Evolutionary conservation across 2,329 filamentous ascomycete genomes (phyloP).

Genomic region (Colletotrichum chlorophyti): DNA sequence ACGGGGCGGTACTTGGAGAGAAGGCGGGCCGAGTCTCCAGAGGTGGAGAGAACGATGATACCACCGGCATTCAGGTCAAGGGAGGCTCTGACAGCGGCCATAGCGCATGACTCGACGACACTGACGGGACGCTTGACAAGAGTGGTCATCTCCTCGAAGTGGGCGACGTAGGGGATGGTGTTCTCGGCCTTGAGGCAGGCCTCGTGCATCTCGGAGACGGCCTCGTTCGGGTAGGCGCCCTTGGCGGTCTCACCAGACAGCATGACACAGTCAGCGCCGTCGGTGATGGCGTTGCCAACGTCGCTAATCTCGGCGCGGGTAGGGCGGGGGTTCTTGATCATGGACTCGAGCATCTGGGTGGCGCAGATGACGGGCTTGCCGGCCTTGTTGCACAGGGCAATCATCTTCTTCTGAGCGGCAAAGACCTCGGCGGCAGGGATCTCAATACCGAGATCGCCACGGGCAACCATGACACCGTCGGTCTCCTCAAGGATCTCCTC

Average conservation of each 20-base stretch:
- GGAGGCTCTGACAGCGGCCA: slow-evolving; percentile 94
- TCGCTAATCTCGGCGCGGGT: slow-evolving; percentile 98
- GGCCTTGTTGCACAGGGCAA: slow-evolving; percentile 99
- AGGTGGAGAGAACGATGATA: slow-evolving; percentile 95
- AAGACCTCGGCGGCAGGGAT: slow-evolving; percentile 99
- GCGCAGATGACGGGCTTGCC: slow-evolving; percentile 99
- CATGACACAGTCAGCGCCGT: slow-evolving; percentile 99
- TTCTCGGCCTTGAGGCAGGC: slow-evolving; percentile 96
- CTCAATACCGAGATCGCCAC: slow-evolving; percentile 98
- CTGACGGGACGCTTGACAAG: slow-evolving; percentile 83
- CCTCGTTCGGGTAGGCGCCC: slow-evolving; percentile 90
- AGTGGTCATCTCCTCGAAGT: slow-evolving; percentile 93
- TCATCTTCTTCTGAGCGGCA: slow-evolving; percentile 99
- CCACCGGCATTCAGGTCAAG: slow-evolving; percentile 96
- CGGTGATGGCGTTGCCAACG: slow-evolving; percentile 96
- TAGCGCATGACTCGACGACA: slow-evolving; percentile 92
- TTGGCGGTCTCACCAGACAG: slow-evolving; percentile 99
- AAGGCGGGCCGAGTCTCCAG: slow-evolving; percentile 91
- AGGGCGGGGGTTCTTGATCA: slow-evolving; percentile 99
- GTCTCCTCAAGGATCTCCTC: slow-evolving; percentile 94
- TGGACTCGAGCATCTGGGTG: slow-evolving; percentile 99
- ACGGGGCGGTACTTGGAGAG: slow-evolving; percentile 98
- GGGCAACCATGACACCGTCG: slow-evolving; percentile 99
- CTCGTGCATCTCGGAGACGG: slow-evolving; percentile 97
- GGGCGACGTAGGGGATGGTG: slow-evolving; percentile 94